Evolutionary conservation across 2,329 filamentous ascomycete species (phyloP).

Genomic region (Aphanoascus verrucosus): DNA sequence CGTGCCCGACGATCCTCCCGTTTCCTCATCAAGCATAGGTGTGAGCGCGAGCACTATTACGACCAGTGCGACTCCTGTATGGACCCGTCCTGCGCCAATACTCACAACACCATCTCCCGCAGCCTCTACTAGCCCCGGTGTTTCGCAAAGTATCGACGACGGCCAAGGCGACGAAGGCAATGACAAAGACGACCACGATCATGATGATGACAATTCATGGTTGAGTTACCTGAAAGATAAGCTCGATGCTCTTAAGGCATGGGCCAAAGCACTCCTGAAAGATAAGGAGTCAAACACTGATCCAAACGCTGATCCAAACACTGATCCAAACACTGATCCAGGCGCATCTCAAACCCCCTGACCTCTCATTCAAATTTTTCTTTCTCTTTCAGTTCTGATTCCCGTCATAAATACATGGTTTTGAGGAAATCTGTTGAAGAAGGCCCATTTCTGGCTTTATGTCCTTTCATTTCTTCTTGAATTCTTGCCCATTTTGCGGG

Average conservation of each 20-base stretch:
- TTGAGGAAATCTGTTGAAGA: not conserved
- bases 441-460: not conserved
- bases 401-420: not conserved
- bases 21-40: not conserved
- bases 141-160: not conserved
- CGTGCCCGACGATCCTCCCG: slow-evolving; percentile 26
- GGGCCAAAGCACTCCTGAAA: slow-evolving; percentile 2
- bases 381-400: not conserved
- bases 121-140: not conserved
- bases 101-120: not conserved
- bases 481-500: no score
- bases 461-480: not conserved
- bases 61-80: not conserved
- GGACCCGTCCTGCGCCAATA: slow-evolving; percentile 6
- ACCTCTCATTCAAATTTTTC: not conserved
- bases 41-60: not conserved
- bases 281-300: not conserved
- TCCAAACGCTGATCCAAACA: not conserved
- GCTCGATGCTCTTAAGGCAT: slow-evolving; percentile 3
- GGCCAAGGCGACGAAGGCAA: not conserved
- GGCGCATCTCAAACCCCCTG: no score
- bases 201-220: not conserved
- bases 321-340: not conserved
- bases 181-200: not conserved
- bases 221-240: slow-evolving; percentile 3